Percentiles rank a stretch among this genome's conserved stretches.
These are phyloP conservation scores for Citeromyces hawaiiensis DNA, from an alignment of 1,139 yeast genomes.

Conservation along the genomic window DNA sequence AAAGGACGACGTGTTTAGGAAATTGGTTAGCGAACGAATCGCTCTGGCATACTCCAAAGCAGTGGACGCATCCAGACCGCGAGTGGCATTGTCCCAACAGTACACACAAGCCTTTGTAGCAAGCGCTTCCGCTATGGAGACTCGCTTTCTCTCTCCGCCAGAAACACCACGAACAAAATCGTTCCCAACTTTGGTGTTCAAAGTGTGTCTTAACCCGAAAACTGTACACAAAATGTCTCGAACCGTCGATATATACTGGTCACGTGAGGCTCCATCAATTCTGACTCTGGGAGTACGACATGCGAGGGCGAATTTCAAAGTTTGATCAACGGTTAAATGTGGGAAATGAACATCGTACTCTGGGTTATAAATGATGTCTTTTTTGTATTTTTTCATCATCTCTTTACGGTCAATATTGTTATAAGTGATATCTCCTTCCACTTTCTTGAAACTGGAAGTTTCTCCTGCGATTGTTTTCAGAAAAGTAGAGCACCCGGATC, in stretches of 20 bases:
- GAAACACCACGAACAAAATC: conserved; percentile 69
- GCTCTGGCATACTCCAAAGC: conserved; percentile 67
- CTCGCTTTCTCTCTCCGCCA: conserved; percentile 80
- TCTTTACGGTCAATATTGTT: conserved; percentile 37
- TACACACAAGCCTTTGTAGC: conserved; percentile 50
- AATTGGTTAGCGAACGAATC: conserved; percentile 46
- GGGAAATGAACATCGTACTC: conserved; percentile 43
- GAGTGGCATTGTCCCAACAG: conserved; percentile 67
- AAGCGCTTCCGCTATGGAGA: conserved; percentile 60
- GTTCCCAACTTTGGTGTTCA: conserved; percentile 57
- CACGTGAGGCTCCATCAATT: conserved; percentile 16
- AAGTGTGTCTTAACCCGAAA: conserved; percentile 38
- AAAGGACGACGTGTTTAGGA: conserved; percentile 46
- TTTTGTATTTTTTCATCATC: conserved; percentile 26
- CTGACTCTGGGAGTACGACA: conserved; percentile 16
- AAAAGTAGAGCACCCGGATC: conserved; percentile 38
- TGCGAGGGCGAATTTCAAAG: conserved; percentile 16
- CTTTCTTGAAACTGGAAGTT: conserved; percentile 12
- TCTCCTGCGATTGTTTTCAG: conserved; percentile 22
- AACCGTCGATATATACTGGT: conserved; percentile 19
- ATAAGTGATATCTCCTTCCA: conserved; percentile 22
- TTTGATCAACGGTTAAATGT: conserved; percentile 36
- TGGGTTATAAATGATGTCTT: conserved; percentile 37
- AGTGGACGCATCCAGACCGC: conserved; percentile 67
- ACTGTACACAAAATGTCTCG: conserved; percentile 37